Evolutionary conservation across 1,284 basidiomycete genomes (phyloP).

Genomic region (Ustilago bromivora): DNA sequence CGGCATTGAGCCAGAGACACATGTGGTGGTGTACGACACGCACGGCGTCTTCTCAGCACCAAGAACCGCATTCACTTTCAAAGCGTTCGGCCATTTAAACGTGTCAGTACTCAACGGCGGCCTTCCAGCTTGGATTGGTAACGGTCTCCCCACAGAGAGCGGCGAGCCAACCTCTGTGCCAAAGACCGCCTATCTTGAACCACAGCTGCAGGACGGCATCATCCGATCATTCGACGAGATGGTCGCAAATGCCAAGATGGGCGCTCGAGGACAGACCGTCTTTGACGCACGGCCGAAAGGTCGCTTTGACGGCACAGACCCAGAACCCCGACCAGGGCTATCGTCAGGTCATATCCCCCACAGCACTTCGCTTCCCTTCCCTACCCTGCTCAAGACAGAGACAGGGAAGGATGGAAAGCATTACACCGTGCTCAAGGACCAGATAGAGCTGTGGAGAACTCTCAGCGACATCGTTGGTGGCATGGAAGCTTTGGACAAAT

Average conservation of each 20-base stretch:
- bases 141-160: slow-evolving; percentile 48
- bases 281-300: slow-evolving; percentile 86
- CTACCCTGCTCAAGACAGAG: slow-evolving; percentile 76
- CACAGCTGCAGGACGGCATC: slow-evolving; percentile 73
- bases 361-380: slow-evolving; percentile 87
- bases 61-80: slow-evolving; percentile 61
- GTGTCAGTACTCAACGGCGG: slow-evolving; percentile 67
- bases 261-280: slow-evolving; percentile 77
- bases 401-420: slow-evolving; percentile 69
- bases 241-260: slow-evolving; percentile 77
- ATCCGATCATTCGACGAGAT: slow-evolving; percentile 85
- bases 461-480: slow-evolving; percentile 78
- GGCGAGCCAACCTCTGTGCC: slow-evolving; percentile 28
- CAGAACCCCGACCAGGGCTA: slow-evolving; percentile 89
- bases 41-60: slow-evolving; percentile 56
- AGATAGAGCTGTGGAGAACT: slow-evolving; percentile 65
- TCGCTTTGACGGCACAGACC: slow-evolving; percentile 80
- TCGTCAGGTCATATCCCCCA: slow-evolving; percentile 93
- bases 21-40: slow-evolving; percentile 85
- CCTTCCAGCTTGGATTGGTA: slow-evolving; percentile 62
- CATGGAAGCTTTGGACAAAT: slow-evolving; percentile 60
- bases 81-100: slow-evolving; percentile 61
- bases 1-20: slow-evolving; percentile 80
- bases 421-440: slow-evolving; percentile 64
- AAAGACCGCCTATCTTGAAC: slow-evolving; percentile 71